Percentiles rank a stretch among this genome's conserved stretches.
Evolutionary conservation across 2,329 filamentous ascomycete genomes (phyloP).

Genomic region (Gnomoniopsis smithogilvyi): DNA sequence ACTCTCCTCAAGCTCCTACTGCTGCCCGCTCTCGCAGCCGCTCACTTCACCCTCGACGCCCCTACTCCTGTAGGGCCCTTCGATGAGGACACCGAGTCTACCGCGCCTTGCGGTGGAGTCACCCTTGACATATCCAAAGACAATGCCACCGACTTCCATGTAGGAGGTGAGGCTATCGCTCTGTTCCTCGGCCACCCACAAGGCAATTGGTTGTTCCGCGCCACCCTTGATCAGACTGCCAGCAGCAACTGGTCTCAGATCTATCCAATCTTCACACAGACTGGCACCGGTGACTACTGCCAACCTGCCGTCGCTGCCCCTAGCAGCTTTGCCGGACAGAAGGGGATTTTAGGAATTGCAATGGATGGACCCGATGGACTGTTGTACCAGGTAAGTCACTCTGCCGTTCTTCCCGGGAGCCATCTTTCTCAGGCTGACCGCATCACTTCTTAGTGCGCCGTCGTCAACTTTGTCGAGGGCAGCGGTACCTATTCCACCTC

Average conservation of each 20-base stretch:
- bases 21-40: conserved; percentile 38
- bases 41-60: conserved; percentile 53
- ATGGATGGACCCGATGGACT: conserved; percentile 52
- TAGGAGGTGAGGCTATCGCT: conserved; percentile 52
- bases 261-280: conserved; percentile 52
- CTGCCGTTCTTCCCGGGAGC: not conserved
- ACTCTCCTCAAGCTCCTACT: conserved; percentile 35
- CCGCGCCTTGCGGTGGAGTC: conserved; percentile 54
- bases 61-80: conserved; percentile 45
- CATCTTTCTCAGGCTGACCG: conserved; percentile 4
- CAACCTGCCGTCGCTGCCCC: conserved; percentile 46
- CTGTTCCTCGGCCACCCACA: conserved; percentile 48
- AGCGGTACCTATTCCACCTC: conserved; percentile 24
- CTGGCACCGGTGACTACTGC: conserved; percentile 53
- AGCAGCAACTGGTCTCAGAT: conserved; percentile 52
- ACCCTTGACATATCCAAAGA: conserved; percentile 37
- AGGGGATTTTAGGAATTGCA: conserved; percentile 52
- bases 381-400: conserved; percentile 49
- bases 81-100: conserved; percentile 42
- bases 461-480: conserved; percentile 52
- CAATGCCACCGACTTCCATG: conserved; percentile 49
- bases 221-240: conserved; percentile 47
- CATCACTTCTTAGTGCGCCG: conserved; percentile 43
- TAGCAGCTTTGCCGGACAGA: conserved; percentile 48
- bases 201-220: conserved; percentile 55